phyloP scores from a whole-genome alignment of 139 green algal species.

The Micromonas pusilla region DNA sequence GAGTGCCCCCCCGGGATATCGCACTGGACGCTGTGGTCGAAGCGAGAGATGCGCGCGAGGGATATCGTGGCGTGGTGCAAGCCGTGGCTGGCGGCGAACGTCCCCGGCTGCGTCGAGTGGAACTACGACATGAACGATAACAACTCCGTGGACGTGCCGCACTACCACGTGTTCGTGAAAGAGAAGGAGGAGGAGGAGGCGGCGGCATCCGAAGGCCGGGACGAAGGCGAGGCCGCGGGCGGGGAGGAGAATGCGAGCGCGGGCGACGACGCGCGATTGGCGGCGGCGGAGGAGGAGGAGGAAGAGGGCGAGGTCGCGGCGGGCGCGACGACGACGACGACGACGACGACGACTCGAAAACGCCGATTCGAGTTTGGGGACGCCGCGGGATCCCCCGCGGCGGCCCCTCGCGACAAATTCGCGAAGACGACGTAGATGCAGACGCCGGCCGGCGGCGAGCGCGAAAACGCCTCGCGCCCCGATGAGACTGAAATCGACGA shows the following conservation, averaged over 20 bases:
- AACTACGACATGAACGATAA: constrained; percentile 27
- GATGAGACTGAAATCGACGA: no score
- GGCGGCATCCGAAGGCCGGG: no score
- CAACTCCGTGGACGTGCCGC: constrained; percentile 19
- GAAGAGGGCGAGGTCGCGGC: neutral
- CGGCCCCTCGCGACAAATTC: no score
- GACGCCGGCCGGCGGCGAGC: no score
- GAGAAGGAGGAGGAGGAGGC: no score
- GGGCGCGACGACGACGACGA: neutral
- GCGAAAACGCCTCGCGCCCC: no score
- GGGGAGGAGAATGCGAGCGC: no score
- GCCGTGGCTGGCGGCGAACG: neutral
- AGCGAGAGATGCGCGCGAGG: neutral
- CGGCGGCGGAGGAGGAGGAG: neutral
- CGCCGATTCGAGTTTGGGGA: no score
- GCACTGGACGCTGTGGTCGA: constrained; percentile 18
- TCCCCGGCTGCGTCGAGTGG: neutral
- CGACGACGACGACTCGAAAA: no score
- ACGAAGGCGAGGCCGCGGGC: no score
- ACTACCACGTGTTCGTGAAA: constrained; percentile 25
- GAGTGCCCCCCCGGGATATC: neutral
- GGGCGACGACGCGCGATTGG: neutral
- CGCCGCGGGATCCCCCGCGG: no score
- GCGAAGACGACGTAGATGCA: no score
- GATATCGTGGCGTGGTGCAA: neutral